A percentile compares a stretch with the other conserved stretches of the same genome.
Evolutionary conservation across 208 protist species (phyloP).

Genomic region (Leishmania major): DNA sequence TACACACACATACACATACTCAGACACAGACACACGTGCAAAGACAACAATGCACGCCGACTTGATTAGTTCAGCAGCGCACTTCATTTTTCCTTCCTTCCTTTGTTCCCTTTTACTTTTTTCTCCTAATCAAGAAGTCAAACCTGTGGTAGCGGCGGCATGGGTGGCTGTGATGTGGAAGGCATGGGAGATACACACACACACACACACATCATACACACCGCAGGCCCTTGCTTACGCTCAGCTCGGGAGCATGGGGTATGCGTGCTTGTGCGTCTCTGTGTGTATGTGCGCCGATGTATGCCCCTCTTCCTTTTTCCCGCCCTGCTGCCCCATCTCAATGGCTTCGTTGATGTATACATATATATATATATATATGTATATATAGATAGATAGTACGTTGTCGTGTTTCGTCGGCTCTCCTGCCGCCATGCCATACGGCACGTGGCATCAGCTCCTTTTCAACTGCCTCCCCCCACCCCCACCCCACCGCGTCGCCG

Average conservation of each 20-base stretch:
- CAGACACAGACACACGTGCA: neutral
- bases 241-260: neutral
- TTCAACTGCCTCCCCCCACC: no score
- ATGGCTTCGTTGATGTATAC: neutral
- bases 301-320: neutral
- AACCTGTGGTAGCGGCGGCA: neutral
- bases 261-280: neutral
- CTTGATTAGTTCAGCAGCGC: neutral
- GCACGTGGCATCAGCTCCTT: no score
- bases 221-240: neutral
- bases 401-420: no score
- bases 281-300: neutral
- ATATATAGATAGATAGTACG: no score
- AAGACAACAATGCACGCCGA: neutral
- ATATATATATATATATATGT: slow-evolving; percentile 44
- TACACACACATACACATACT: no score
- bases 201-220: neutral
- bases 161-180: neutral
- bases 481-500: no score
- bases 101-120: neutral
- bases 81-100: neutral
- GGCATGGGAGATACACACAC: neutral
- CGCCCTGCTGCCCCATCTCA: neutral
- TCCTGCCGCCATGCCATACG: no score
- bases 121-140: neutral